These are phyloP conservation scores for Eimeria tenella DNA, from an alignment of 169 alveolate genomes.

Conservation along the genomic window DNA sequence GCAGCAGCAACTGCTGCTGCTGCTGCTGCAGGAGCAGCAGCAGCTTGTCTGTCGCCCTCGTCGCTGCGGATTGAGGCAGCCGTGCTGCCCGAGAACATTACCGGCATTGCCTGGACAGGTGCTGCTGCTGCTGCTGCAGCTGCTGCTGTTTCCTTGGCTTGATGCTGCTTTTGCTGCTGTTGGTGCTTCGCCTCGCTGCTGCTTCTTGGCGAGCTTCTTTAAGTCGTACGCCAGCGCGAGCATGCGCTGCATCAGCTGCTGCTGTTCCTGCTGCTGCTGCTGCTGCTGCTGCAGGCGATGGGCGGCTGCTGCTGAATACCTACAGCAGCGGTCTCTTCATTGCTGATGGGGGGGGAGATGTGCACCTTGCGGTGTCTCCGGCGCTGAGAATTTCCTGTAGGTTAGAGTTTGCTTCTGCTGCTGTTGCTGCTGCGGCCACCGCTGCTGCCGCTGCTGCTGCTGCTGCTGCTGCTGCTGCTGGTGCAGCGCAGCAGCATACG, in stretches of 20 bases:
- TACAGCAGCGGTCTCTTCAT: slow-evolving; percentile 62
- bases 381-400: slow-evolving; percentile 20
- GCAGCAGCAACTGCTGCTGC: slow-evolving; percentile 19
- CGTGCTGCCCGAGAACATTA: slow-evolving; percentile 32
- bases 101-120: slow-evolving; percentile 55
- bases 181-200: slow-evolving; percentile 1
- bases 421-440: background rate
- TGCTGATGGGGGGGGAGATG: slow-evolving; percentile 32
- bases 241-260: background rate
- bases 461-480: slow-evolving; percentile 37
- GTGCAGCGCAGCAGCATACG: background rate
- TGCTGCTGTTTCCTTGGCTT: slow-evolving; percentile 12
- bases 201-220: background rate
- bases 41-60: slow-evolving; percentile 26
- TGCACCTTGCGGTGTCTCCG: slow-evolving; percentile 17
- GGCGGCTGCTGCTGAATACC: slow-evolving; percentile 48
- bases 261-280: slow-evolving; percentile 57
- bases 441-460: background rate
- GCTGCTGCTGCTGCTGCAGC: slow-evolving; percentile 38
- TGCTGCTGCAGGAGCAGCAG: background rate
- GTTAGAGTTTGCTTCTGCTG: background rate
- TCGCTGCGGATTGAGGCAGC: background rate
- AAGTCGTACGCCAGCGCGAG: no score
- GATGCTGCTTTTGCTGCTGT: background rate
- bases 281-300: slow-evolving; percentile 66